Evolutionary conservation across 805 yeast genomes (phyloP).

Genomic region (Maudiozyma serrabonitensis): DNA sequence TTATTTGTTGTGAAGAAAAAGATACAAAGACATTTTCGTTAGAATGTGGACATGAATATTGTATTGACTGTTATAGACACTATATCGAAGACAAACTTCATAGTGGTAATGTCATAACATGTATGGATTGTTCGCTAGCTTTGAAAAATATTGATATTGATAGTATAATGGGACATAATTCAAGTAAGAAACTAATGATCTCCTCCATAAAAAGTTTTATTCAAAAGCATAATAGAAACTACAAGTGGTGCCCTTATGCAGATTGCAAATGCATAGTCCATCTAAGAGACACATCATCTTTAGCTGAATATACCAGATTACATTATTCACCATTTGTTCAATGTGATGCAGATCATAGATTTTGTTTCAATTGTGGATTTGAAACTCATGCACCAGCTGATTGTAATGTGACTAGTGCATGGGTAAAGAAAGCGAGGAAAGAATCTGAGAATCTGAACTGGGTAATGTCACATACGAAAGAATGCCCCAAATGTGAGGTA

Average conservation of each 20-base stretch:
- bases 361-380: constrained; percentile 66
- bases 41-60: constrained; percentile 63
- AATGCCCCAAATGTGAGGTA: constrained; percentile 74
- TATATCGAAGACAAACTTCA: constrained; percentile 42
- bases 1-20: constrained; percentile 63
- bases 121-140: constrained; percentile 51
- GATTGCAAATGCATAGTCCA: constrained; percentile 60
- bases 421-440: constrained; percentile 75
- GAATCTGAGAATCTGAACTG: constrained; percentile 85
- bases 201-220: constrained; percentile 41
- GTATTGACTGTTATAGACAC: constrained; percentile 55
- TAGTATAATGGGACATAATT: constrained; percentile 30
- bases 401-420: constrained; percentile 53
- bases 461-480: constrained; percentile 76
- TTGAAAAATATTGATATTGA: constrained; percentile 33
- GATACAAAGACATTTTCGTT: constrained; percentile 37
- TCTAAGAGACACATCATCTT: constrained; percentile 24
- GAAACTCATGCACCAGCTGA: constrained; percentile 83
- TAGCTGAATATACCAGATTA: constrained; percentile 19
- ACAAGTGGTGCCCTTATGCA: constrained; percentile 77
- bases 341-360: constrained; percentile 58
- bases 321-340: constrained; percentile 51
- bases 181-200: constrained; percentile 24
- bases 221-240: constrained; percentile 38
- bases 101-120: constrained; percentile 43